Conservation (phyloP, 345 rosid genomes). For the Sonneratia caseolaris region DNA sequence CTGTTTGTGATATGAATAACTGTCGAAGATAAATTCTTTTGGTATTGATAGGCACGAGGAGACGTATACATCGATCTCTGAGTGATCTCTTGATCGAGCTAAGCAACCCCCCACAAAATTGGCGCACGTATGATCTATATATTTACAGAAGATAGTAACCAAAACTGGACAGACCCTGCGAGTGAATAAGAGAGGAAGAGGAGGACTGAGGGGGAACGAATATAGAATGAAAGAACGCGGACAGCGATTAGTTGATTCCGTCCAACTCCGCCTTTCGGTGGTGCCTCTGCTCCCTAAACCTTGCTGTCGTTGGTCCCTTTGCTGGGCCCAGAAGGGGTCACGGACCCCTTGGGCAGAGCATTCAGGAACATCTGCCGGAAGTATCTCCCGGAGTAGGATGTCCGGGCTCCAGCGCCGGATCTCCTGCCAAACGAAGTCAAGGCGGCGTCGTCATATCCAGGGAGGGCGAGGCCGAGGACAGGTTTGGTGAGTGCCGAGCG, state of each 20-base stretch:
- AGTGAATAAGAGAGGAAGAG: no score
- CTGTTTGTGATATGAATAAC: no score
- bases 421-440: neutral
- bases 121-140: neutral
- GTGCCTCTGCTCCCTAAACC: slow-evolving; percentile 13
- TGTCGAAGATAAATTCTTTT: no score
- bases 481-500: neutral
- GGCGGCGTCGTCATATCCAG: neutral
- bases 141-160: neutral
- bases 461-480: neutral
- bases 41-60: no score
- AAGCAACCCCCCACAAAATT: no score
- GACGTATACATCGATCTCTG: no score
- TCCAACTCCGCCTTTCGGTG: neutral
- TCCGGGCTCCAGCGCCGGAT: neutral
- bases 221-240: neutral
- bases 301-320: slow-evolving; percentile 28
- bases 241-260: neutral
- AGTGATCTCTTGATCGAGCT: no score
- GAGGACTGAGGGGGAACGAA: neutral
- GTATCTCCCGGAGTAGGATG: neutral
- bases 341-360: slow-evolving; percentile 47
- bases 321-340: slow-evolving; percentile 49
- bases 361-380: slow-evolving; percentile 38
- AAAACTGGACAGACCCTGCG: no score